Evolutionary conservation across 2,329 filamentous ascomycete genomes (phyloP).

Genomic region (Epichloe uncinata): DNA sequence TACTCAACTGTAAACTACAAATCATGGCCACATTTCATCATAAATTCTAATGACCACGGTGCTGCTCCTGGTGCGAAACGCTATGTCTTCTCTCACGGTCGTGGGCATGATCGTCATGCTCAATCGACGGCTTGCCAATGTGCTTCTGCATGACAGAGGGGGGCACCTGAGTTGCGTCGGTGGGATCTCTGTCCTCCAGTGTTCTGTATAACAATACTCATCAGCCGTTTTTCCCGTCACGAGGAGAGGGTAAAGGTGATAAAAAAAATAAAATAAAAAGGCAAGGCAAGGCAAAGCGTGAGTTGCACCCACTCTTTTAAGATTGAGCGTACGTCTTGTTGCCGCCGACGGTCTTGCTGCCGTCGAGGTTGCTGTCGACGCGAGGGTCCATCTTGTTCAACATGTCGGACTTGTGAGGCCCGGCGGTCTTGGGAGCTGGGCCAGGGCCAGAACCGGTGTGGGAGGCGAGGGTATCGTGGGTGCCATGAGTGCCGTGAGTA

Average conservation of each 20-base stretch:
- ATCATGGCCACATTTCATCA: background rate
- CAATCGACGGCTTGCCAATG: slow-evolving; percentile 31
- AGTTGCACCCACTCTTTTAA: slow-evolving; percentile 17
- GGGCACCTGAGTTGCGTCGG: slow-evolving; percentile 45
- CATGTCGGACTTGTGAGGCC: slow-evolving; percentile 36
- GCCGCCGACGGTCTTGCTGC: slow-evolving; percentile 38
- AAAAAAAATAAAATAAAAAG: no score
- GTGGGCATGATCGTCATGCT: slow-evolving; percentile 30
- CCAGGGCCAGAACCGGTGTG: slow-evolving; percentile 12
- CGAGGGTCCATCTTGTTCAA: slow-evolving; percentile 42
- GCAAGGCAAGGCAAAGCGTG: background rate
- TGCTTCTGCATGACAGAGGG: slow-evolving; percentile 37
- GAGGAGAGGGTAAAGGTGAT: no score
- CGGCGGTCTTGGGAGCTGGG: slow-evolving; percentile 22
- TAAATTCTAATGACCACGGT: slow-evolving; percentile 29
- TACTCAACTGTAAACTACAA: background rate
- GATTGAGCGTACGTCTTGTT: slow-evolving; percentile 32
- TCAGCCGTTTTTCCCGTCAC: background rate
- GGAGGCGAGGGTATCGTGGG: background rate
- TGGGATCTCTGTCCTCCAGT: slow-evolving; percentile 28
- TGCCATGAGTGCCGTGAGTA: background rate
- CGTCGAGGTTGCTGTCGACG: slow-evolving; percentile 42
- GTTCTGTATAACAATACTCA: background rate
- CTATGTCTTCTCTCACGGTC: slow-evolving; percentile 34
- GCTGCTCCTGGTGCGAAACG: slow-evolving; percentile 33